Base-by-base conservation (phyloP, 495 filamentous ascomycete genomes). In the Podospora pseudocomata region DNA sequence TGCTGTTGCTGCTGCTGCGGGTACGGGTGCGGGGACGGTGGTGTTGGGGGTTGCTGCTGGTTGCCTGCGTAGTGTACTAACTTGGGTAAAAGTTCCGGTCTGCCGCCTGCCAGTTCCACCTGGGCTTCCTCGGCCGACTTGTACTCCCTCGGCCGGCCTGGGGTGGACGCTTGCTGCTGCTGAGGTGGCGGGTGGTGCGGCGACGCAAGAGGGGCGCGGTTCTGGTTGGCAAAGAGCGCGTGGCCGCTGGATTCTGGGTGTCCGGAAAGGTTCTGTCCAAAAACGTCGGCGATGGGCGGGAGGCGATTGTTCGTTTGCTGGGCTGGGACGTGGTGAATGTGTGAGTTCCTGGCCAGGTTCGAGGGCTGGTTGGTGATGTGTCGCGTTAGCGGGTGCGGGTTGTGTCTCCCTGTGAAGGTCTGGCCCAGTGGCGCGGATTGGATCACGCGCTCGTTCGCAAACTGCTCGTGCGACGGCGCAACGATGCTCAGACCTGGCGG, bases 381-480 rank as follows among this genome's bases (percentile, higher is more conserved):
- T 64, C 93, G 89, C 44, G 91, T 92, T 72, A 91, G 81, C 1
- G 91, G 91, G 71, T 92, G 91, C 16, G 92, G 87, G 72, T 93
- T 88, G 71, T 94, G 90, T 67, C 92, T 86, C 58, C 95, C 94
- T 16, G 95, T 97, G 77, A 99, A 99, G 16, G 92, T 94, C 77
- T 96, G 93, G 74, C 97, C 86, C n/a, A 99, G 83, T 16, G 95
- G 95, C 2, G 95, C 95, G 5, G 95, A 99, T 80, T 99, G 95
- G 65, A 99, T 94, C 32, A 99, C 93, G 66, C 95, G 86, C 80
- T 99, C 95, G 74, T 95, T 90, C 63, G 95, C 94, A 73, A 99
- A 99, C 60, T 96, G 92, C 65, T 94, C 88, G 70, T 96, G 93
- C n/a, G 94, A 92, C 0, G 95, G 95, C 18, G 95, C 92, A n/a